phyloP scores from a whole-genome alignment of 2,329 filamentous ascomycete genomes.

The Arachnomyces sp. region DNA sequence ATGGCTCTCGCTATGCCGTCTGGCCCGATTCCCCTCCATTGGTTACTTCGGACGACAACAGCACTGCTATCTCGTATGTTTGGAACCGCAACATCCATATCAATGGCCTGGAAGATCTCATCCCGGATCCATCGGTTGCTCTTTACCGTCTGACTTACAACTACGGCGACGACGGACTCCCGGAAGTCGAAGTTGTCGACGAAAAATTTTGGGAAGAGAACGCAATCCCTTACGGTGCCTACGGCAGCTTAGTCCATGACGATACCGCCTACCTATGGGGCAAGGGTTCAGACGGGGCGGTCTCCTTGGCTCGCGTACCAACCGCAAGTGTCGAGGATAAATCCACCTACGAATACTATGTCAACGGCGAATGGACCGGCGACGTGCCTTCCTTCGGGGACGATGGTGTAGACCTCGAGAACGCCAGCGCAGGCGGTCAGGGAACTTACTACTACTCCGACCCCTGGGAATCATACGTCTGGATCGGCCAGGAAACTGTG shows the following conservation, averaged over 20 bases:
- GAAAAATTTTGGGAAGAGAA: slow-evolving; percentile 17
- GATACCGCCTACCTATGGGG: slow-evolving; percentile 17
- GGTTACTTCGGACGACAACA: slow-evolving; percentile 8
- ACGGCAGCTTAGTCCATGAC: slow-evolving; percentile 16
- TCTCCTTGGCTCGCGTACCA: slow-evolving; percentile 16
- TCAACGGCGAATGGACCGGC: not conserved
- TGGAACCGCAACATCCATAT: slow-evolving; percentile 19
- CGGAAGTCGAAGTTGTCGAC: slow-evolving; percentile 13
- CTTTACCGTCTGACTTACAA: slow-evolving; percentile 19
- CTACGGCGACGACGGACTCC: slow-evolving; percentile 8
- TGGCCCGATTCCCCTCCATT: slow-evolving; percentile 21
- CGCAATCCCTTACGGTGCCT: slow-evolving; percentile 12
- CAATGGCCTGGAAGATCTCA: slow-evolving; percentile 7
- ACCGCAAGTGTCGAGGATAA: slow-evolving; percentile 13
- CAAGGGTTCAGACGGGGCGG: slow-evolving; percentile 6
- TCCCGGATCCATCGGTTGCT: slow-evolving; percentile 15
- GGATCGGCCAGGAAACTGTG: slow-evolving; percentile 18
- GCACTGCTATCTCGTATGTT: slow-evolving; percentile 13
- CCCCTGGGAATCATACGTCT: slow-evolving; percentile 21
- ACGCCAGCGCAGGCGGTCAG: slow-evolving; percentile 22
- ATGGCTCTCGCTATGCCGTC: slow-evolving; percentile 16
- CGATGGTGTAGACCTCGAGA: slow-evolving; percentile 13
- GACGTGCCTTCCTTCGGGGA: slow-evolving; percentile 2
- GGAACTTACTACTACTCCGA: slow-evolving; percentile 24
- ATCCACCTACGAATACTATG: slow-evolving; percentile 16